Conservation (phyloP, 306 rosid species). For the Castanea mollissima region DNA sequence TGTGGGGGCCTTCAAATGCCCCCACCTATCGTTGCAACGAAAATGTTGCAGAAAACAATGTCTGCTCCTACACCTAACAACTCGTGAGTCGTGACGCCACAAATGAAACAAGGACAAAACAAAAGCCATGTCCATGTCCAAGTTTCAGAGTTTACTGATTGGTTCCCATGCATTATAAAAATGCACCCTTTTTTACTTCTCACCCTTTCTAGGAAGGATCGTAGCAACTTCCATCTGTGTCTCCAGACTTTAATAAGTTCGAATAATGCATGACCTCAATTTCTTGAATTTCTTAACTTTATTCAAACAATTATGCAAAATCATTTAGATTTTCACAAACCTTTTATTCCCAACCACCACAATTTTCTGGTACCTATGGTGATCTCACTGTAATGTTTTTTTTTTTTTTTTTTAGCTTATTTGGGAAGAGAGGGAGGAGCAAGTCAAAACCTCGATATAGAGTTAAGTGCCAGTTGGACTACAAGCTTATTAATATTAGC, state of each 20-base stretch:
- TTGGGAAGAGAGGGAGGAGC: too few relatives aligned
- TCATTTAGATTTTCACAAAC: too few relatives aligned
- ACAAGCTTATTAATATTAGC: too few relatives aligned
- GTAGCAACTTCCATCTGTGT: constrained; percentile 27
- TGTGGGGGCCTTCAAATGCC: background rate
- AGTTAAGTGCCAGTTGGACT: too few relatives aligned
- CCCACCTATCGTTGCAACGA: background rate
- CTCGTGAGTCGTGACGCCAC: constrained; percentile 2
- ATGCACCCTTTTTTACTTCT: background rate
- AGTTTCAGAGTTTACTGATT: background rate
- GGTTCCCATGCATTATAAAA: background rate
- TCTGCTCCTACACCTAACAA: background rate
- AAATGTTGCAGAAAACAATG: background rate
- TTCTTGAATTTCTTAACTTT: background rate
- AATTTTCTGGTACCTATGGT: too few relatives aligned
- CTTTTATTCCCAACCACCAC: too few relatives aligned
- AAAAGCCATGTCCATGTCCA: background rate
- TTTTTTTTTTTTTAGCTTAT: too few relatives aligned
- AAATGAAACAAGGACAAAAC: constrained; percentile 9
- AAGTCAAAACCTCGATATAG: rapidly evolving
- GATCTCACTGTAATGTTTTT: too few relatives aligned
- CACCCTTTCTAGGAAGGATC: constrained; percentile 31
- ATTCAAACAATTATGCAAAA: too few relatives aligned
- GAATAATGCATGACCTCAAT: background rate
- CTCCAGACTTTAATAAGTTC: background rate